Percentiles rank a stretch among this genome's conserved stretches.
These are phyloP conservation scores for Aurifilum marmelostoma DNA, from an alignment of 2,329 filamentous ascomycete genomes.

Conservation along the genomic window DNA sequence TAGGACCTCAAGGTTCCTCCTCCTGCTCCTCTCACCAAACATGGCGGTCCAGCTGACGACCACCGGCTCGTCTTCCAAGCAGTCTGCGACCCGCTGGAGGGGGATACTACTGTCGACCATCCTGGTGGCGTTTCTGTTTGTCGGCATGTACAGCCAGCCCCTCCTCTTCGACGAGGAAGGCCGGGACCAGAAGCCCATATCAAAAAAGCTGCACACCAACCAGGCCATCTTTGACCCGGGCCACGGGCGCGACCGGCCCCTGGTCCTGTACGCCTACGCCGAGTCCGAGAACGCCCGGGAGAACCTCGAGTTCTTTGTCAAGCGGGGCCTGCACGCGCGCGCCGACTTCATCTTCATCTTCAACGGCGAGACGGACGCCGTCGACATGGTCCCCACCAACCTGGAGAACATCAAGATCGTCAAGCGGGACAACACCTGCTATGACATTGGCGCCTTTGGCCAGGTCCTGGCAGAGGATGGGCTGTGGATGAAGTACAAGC, in stretches of 20 bases:
- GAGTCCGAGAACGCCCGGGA: constrained; percentile 36
- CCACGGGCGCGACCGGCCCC: constrained; percentile 19
- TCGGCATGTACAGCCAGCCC: constrained; percentile 9
- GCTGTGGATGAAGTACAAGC: constrained; percentile 39
- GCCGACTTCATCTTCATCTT: constrained; percentile 44
- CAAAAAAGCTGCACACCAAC: constrained; percentile 11
- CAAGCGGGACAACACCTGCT: constrained; percentile 36
- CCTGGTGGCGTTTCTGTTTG: not conserved
- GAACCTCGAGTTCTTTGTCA: constrained; percentile 40
- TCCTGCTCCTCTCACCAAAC: not conserved
- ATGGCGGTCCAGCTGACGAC: constrained; percentile 12
- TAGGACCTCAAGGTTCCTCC: not conserved
- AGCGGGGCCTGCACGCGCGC: constrained; percentile 38
- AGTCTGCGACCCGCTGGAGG: not conserved
- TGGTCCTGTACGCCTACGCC: constrained; percentile 40
- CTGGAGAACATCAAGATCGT: constrained; percentile 37
- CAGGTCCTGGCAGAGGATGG: constrained; percentile 36
- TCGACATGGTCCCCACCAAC: constrained; percentile 31
- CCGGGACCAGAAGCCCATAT: not conserved
- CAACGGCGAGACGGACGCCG: constrained; percentile 37
- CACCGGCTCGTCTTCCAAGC: not conserved
- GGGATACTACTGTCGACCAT: constrained; percentile 7
- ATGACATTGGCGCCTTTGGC: constrained; percentile 38
- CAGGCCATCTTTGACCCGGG: constrained; percentile 5
- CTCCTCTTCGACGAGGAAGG: not conserved